phyloP scores from a whole-genome alignment of 148 eudicot species.

The Fagopyrum homotropicum region DNA sequence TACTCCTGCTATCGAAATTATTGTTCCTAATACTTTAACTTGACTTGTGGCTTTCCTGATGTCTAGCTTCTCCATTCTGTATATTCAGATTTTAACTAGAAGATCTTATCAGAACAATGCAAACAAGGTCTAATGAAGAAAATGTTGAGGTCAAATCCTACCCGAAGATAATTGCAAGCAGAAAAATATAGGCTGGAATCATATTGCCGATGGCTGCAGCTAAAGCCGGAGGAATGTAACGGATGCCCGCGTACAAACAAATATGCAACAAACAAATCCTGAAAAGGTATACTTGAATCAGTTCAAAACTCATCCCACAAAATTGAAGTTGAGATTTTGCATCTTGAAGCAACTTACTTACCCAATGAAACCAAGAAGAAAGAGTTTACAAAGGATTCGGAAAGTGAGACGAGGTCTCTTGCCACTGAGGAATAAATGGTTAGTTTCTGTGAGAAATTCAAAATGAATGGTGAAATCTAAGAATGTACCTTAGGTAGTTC shows the following conservation, averaged over 20 bases:
- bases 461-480: slow-evolving; percentile 16
- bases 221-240: slow-evolving; percentile 56
- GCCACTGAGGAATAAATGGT: slow-evolving; percentile 23
- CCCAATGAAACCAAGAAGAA: slow-evolving; percentile 58
- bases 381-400: slow-evolving; percentile 37
- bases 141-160: background rate
- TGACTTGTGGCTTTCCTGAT: slow-evolving; percentile 36
- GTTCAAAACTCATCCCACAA: background rate
- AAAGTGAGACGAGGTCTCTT: slow-evolving; percentile 36
- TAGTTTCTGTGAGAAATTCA: background rate
- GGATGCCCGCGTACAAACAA: slow-evolving; percentile 47
- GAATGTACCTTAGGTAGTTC: slow-evolving; percentile 12
- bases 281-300: background rate
- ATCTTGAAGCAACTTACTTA: slow-evolving; percentile 19
- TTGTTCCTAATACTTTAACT: slow-evolving; percentile 47
- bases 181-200: slow-evolving; percentile 53
- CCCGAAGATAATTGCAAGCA: slow-evolving; percentile 57
- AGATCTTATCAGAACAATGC: background rate
- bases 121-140: background rate
- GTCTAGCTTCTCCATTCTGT: slow-evolving; percentile 55
- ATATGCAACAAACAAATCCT: slow-evolving; percentile 54
- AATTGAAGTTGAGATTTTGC: background rate
- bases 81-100: background rate
- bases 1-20: slow-evolving; percentile 49
- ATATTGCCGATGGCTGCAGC: slow-evolving; percentile 62